Base-by-base conservation (phyloP, 139 green algal genomes). In the Micractinium sp. region DNA sequence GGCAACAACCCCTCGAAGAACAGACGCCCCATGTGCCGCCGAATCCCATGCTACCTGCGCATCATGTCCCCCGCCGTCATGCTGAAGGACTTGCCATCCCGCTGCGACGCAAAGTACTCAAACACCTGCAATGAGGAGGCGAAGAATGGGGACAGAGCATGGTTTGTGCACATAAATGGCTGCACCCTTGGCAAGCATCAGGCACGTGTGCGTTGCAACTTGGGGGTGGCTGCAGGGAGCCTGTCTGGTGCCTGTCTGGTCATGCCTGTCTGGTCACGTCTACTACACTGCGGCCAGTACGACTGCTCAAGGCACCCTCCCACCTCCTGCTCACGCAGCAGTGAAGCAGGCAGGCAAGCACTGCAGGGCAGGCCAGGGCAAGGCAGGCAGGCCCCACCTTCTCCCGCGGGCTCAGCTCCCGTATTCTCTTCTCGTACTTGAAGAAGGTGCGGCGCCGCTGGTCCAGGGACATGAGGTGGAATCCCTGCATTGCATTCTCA, bases 371-470 rank as follows among this genome's bases (percentile, higher is more conserved):
- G 74, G 29, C 74, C 33, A 38, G 22, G 35, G 73, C 29, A 15
- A 20, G 53, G 35, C 22, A 38, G 35, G 33, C 53, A 20, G 33
- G 13, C 13, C 66, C 31, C 9, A 38, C 84, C 91, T 98, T 98
- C 66, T 98, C 96, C 0, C 95, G 92, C 0, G 92, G 84, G 87
- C 91, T 95, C n/a, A 94, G 90, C 38, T 97, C 95, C 1, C 94
- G 81, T 27, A 98, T 94, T 25, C 96, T 91, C 86, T 97, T 98
- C 82, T 98, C 96, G 84, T 98, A 98, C 86, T 94, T 95, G 90
- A 90, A 94, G 82, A 95, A 96, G 0, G 93, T 85, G 41, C 94
- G 92, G 74, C 93, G 94, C 22, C 94, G 88, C 35, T 87, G 87
- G 2, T 85, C 76, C 16, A 95, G 73, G 31, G 77, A 85, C 38